Evolutionary conservation across 2,329 filamentous ascomycete genomes (phyloP).

Genomic region (Beauveria brongniartii): DNA sequence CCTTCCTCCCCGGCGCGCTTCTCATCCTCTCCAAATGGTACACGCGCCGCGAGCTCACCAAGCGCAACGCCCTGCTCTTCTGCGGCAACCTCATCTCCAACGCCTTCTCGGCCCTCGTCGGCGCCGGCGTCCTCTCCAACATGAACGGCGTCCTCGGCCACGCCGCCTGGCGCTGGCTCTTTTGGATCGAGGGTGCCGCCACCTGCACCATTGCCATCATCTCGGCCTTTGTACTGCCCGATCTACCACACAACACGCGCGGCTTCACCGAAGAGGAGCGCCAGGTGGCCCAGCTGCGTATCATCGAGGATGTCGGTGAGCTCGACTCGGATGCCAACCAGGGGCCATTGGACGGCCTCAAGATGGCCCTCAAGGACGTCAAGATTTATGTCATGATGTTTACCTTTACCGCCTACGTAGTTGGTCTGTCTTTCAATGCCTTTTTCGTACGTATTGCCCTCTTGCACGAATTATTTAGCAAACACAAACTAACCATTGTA

Average conservation of each 20-base stretch:
- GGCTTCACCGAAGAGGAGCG: conserved; percentile 54
- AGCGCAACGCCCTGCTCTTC: conserved; percentile 49
- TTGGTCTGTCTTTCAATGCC: conserved; percentile 50
- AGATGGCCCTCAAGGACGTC: conserved; percentile 50
- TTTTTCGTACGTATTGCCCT: conserved; percentile 38
- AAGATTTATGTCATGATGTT: conserved; percentile 60
- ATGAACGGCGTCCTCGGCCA: conserved; percentile 48
- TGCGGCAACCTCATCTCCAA: conserved; percentile 53
- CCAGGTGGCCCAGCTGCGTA: conserved; percentile 44
- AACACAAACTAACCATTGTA: conserved; percentile 14
- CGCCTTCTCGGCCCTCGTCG: conserved; percentile 51
- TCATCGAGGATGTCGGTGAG: conserved; percentile 51
- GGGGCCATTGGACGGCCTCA: conserved; percentile 42
- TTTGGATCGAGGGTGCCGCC: conserved; percentile 48
- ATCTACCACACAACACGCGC: conserved; percentile 46
- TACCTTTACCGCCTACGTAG: conserved; percentile 52
- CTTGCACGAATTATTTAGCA: not conserved
- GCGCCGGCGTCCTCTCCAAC: conserved; percentile 49
- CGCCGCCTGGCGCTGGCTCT: conserved; percentile 53
- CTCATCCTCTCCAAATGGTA: conserved; percentile 61
- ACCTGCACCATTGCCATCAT: conserved; percentile 41
- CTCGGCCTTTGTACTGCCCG: conserved; percentile 42
- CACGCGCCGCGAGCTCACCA: conserved; percentile 48
- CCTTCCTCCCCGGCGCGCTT: conserved; percentile 56
- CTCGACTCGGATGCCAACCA: conserved; percentile 45